Evolutionary conservation across 2,329 filamentous ascomycete genomes (phyloP).

Genomic region (Nemania diffusa): DNA sequence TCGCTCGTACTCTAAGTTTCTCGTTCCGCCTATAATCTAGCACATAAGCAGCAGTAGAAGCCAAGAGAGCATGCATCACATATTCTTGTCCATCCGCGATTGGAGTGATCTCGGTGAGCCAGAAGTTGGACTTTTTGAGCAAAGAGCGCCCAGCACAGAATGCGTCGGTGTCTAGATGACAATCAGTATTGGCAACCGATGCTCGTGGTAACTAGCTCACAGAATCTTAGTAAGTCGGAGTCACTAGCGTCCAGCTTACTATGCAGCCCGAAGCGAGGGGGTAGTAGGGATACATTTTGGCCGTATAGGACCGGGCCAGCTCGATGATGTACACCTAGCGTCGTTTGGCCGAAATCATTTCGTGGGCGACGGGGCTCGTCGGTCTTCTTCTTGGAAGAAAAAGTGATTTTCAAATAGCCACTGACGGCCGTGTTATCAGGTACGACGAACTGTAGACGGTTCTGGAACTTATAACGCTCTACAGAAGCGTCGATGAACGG

Average conservation of each 20-base stretch:
- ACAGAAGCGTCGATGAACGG: no score
- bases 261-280: background rate
- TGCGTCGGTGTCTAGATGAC: background rate
- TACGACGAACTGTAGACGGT: no score
- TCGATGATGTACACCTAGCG: no score
- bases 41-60: background rate
- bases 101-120: background rate
- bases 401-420: no score
- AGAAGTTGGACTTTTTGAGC: background rate
- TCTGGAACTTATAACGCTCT: no score
- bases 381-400: no score
- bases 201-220: background rate
- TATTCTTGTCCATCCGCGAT: background rate
- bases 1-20: background rate
- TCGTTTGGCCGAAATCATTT: no score
- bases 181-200: background rate
- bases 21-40: background rate
- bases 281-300: no score
- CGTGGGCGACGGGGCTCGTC: no score
- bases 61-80: background rate
- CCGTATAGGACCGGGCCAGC: no score
- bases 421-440: no score
- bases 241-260: background rate
- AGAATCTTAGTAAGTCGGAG: background rate
- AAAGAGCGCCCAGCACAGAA: background rate